A percentile compares a stretch with the other conserved stretches of the same genome.
These are phyloP conservation scores for Acidomyces sp. DNA, from an alignment of 495 filamentous ascomycete genomes.

Conservation along the genomic window DNA sequence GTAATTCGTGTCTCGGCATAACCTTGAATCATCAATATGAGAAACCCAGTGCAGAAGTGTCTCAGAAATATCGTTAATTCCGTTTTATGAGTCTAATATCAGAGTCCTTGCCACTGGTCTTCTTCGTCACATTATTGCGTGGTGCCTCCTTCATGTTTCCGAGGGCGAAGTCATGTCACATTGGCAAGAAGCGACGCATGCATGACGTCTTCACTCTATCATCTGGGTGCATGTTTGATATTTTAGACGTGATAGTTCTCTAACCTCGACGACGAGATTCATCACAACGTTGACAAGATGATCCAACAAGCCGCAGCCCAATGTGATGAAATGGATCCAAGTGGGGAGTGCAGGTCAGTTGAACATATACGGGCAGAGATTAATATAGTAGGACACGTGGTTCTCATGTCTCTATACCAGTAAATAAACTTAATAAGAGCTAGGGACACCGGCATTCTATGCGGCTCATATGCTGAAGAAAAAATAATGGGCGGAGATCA, in stretches of 20 bases:
- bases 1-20: constrained; percentile 37
- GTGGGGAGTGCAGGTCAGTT: constrained; percentile 21
- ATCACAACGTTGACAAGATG: constrained; percentile 20
- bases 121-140: constrained; percentile 7
- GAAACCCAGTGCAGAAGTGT: too few relatives aligned
- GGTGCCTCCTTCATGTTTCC: constrained; percentile 21
- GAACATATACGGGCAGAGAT: constrained; percentile 23
- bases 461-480: too few relatives aligned
- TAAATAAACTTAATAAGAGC: too few relatives aligned
- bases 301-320: constrained; percentile 7
- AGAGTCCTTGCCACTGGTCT: constrained; percentile 22
- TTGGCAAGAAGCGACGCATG: constrained; percentile 8
- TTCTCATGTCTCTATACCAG: too few relatives aligned
- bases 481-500: too few relatives aligned
- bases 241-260: constrained; percentile 16
- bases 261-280: constrained; percentile 14
- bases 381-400: too few relatives aligned
- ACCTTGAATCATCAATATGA: too few relatives aligned
- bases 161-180: constrained; percentile 21
- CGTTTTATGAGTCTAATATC: constrained; percentile 5
- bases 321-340: constrained; percentile 20
- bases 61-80: too few relatives aligned
- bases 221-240: constrained; percentile 22
- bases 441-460: too few relatives aligned
- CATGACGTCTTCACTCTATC: constrained; percentile 21